Base-by-base conservation (phyloP, 495 filamentous ascomycete species). In the Hyphodiscus hymeniophilus region DNA sequence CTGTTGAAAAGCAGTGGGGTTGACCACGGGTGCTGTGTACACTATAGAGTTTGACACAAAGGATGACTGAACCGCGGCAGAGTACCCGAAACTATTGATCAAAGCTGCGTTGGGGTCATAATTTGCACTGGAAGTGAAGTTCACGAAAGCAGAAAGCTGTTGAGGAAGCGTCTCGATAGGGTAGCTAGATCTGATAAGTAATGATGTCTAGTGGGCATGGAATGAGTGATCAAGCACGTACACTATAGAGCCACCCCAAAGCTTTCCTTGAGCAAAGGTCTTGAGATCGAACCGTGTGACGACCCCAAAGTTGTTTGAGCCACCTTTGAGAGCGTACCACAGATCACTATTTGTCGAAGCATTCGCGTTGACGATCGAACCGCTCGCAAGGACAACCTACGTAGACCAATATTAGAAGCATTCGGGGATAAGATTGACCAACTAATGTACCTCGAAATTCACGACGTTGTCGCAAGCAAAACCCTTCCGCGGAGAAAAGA, bases 251-350 rank as follows among this genome's bases (percentile, higher is more conserved):
- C 48, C 41, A 15, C 30, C 47, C 40, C 39, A 45, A 20, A 51
- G n/a, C 35, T 35, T 13, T 32, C 48, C 48, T 30, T 38, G 41
- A 13, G 41, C 2, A 20, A 51, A 51, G 7, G 48, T 18, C n/a
- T 39, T 8, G 2, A 36, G 24, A 32, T 74, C 66, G 33, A 70
- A 71, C 13, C 64, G 64, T 1, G 76, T 79, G 2, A 79, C 70
- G 17, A 79, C 65, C 0, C 74, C 75, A 47, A 75, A 75, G 55
- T 79, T 77, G 52, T 60, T 67, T 3, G 60, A 45, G 13, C 74
- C 73, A 4, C 75, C 77, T 44, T 77, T 79, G 1, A 80, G 63
- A 7, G 75, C 75, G 41, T 52, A 52, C 59, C 62, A 77, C 4
- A 81, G 55, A 36, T 82, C 76, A 0, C 61, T 3, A 40, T 77